Base-by-base conservation (phyloP, 1,284 basidiomycete genomes). In the Cutaneotrichosporon cyanovorans region DNA sequence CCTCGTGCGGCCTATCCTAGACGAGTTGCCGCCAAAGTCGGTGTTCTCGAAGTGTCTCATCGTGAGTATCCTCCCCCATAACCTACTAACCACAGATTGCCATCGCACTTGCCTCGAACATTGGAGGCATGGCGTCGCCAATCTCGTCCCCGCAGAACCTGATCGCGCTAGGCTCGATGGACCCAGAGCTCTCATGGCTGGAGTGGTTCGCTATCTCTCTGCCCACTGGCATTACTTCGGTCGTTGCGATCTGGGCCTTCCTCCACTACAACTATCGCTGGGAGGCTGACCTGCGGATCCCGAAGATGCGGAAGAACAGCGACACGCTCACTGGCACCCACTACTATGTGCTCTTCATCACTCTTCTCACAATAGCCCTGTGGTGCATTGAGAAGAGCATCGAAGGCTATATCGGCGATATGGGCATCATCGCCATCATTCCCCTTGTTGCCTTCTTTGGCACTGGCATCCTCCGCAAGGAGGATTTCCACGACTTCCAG, bases 31-130 rank as follows among this genome's bases (percentile, higher is more conserved):
- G 12, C 81, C 85, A 2, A 86, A 83, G 59, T 84, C 91, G 4
- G 73, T 84, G 3, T 97, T 96, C 68, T 88, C 83, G 0, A 87
- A 88, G 39, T 90, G 88, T 62, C 75, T 98, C 37, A 92, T 98
- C 57, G 86, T 90, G 63, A 73, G 85, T 71, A 8, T 22, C 2
- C 2, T 11, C 10, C 14, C 23, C 5, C 14, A 4, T 35, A 14
- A 33, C 10, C 15, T 28, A 16, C 33, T 21, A 2, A 41, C 22
- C 15, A 9, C 60, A 90, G 87, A 80, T 98, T 56, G 92, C 87
- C 9, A 98, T 98, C 52, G 95, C 95, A 1, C 79, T 99, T 5
- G 91, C 93, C 0, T 90, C 92, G 28, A 98, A 98, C 70, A 93
- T 98, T 51, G 95, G 95, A n/a, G 91, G 91, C 0, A 90, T 93